phyloP scores from a whole-genome alignment of 352 stramenopile genomes.

The Elongisporangium anandrum region DNA sequence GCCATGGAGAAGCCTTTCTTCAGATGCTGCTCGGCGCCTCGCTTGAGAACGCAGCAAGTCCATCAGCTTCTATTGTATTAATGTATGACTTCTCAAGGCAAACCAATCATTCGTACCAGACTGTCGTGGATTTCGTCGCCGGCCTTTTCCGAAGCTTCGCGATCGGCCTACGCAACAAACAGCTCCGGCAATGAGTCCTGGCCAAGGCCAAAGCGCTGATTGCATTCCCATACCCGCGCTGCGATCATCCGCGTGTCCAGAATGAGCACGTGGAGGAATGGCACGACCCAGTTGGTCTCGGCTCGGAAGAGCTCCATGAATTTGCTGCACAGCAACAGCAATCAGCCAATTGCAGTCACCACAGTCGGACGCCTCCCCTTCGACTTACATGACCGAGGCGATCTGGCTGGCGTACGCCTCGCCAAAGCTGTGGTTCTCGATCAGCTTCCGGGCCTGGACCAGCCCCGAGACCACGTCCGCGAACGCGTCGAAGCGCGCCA shows the following conservation, averaged over 20 bases:
- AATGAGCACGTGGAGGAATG: conserved; percentile 75
- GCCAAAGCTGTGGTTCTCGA: conserved; percentile 32
- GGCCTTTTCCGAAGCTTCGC: conserved; percentile 49
- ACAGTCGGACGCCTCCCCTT: background rate
- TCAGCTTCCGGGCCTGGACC: conserved; percentile 57
- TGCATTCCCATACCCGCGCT: conserved; percentile 21
- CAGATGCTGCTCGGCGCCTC: conserved; percentile 79
- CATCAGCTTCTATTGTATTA: no score
- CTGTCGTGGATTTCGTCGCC: conserved; percentile 78
- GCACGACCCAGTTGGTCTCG: conserved; percentile 85
- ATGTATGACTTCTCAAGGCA: no score
- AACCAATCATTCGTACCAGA: conserved; percentile 22
- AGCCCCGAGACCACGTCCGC: conserved; percentile 58
- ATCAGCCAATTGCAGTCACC: background rate
- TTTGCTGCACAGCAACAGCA: conserved; percentile 34
- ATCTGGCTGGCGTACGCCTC: conserved; percentile 71
- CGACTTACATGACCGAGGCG: conserved; percentile 55
- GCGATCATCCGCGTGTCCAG: conserved; percentile 78
- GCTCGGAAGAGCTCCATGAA: conserved; percentile 85
- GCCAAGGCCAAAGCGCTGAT: background rate
- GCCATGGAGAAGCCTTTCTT: conserved; percentile 87
- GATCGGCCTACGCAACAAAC: conserved; percentile 42
- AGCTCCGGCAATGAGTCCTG: conserved; percentile 7
- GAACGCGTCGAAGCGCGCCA: conserved; percentile 51
- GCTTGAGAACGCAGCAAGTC: conserved; percentile 11